Base-by-base conservation (phyloP, 169 alveolate genomes). In the Plasmodium sp. region DNA sequence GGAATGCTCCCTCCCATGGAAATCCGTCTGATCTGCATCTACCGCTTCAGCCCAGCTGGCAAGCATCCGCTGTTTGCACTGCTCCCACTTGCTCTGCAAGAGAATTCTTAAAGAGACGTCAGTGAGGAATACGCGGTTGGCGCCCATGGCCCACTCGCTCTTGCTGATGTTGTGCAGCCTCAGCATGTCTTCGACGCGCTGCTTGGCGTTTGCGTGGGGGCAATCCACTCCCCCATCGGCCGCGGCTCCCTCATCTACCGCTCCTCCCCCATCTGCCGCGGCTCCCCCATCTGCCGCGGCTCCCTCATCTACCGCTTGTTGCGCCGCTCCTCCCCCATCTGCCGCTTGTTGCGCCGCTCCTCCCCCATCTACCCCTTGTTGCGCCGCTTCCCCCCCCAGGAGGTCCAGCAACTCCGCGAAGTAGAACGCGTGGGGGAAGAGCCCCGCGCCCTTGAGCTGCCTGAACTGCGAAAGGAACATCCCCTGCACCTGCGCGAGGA, bases 141-240 rank as follows among this genome's bases (percentile, higher is more conserved):
- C 7, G 72, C 93, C 93, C 31, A 72, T 41, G 22, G 34, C 16
- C 93, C 93, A 84, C 18, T 84, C 77, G 39, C 77, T 84, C 54
- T 27, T 31, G 10, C 84, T 73, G 67, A 83, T 83, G 33, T 83
- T 45, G 31, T 34, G 12, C 10, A 14, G 62, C 9, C 1, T 39
- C 67, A 83, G 33, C 80, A 83, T 14, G 1, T 67, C n/a, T 67
- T 67, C 43, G 39, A 67, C 34, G 2, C 62, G 62, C 62, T 51
- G 16, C 62, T 51, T 51, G 2, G 62, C 62, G 62, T 48, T 2
- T 48, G n/a, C 58, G n/a, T 51, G 62, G 22, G 62, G 6, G 1
- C 1, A 51, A 16, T 51, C 62, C 62, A 39, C 10, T 2, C 45
- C 62, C 12, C 2, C 62, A 5, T 1, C 22, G 22, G 2, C 22